A percentile compares a stretch with the other conserved stretches of the same genome.
These are phyloP conservation scores for Apostasia ramifera DNA, from an alignment of 106 monocot species.

Conservation along the genomic window DNA sequence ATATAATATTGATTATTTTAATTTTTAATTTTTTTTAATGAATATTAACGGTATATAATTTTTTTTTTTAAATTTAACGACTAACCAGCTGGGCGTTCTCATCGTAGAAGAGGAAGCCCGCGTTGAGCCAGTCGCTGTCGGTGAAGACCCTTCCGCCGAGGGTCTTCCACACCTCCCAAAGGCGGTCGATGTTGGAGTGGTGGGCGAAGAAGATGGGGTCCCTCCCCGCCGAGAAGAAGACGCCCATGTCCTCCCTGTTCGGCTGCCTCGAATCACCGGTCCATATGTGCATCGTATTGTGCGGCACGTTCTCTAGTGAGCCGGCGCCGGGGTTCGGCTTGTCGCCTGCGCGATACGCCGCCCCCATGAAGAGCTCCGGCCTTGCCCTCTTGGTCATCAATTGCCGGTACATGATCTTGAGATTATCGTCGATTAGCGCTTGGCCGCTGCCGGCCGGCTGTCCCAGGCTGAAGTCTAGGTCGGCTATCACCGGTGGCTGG, in stretches of 20 bases:
- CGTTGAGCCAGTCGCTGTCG: conserved; percentile 28
- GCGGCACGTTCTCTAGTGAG: conserved; percentile 10
- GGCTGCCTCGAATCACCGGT: conserved; percentile 10
- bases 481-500: conserved; percentile 9
- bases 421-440: conserved; percentile 1
- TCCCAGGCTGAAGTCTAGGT: conserved; percentile 8
- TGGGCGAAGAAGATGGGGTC: conserved; percentile 26
- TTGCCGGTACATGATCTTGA: conserved; percentile 14
- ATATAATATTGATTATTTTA: no score
- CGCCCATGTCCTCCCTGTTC: conserved; percentile 21
- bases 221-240: conserved; percentile 13
- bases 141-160: conserved; percentile 17
- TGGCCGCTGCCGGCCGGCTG: neutral
- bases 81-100: conserved; percentile 30
- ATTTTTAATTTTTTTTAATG: no score
- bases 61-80: no score
- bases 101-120: conserved; percentile 39
- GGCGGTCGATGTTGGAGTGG: conserved; percentile 21
- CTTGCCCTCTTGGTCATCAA: conserved; percentile 16
- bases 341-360: conserved; percentile 1
- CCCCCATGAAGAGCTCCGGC: conserved; percentile 19
- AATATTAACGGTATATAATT: no score
- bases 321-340: conserved; percentile 9
- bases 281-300: conserved; percentile 13
- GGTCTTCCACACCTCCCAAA: conserved; percentile 18